Evolutionary conservation across 2,329 filamentous ascomycete genomes (phyloP), one percentile per base, ranked within the genome.

Genomic region (Byssochlamys sp.): DNA sequence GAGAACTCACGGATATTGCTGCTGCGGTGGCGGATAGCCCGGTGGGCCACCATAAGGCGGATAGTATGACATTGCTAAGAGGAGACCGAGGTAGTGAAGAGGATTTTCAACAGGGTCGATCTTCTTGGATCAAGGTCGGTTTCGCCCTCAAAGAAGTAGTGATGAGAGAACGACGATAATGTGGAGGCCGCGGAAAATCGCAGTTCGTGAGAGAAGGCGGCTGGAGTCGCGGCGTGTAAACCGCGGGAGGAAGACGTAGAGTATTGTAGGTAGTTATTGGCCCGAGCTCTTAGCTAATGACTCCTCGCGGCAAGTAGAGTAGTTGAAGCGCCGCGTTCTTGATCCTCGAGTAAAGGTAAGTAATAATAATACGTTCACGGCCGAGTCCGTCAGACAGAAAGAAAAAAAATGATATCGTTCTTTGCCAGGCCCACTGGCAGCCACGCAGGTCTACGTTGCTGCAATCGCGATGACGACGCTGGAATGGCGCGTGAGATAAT

Each of bases 1-100:
- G 53, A 57, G 56, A 60, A 65, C 72, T 67, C 69, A 76, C 70
- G 71, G 71, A 55, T 76, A 75, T 55, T 67, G 65, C 55, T 71
- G 68, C 62, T 70, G 73, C 56, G 67, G 75, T 63, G 79, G 83
- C 78, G 80, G 78, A 65, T 82, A 81, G 61, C 79, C 79, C 67
- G 78, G 77, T 62, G 80, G 77, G 56, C 79, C 79, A 69, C 78
- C 75, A 67, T 85, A 84, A 53, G 79, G 79, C 62, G 82, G 82
- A 69, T 85, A 87, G 67, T 82, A 84, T 63, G 84, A 85, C 84
- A 87, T 87, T 57, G 63, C 65, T 53, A 39, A 53, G 45, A 49
- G 53, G 58, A 54, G 54, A 45, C 14, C 14, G 39, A 6, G n/a
- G 6, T n/a, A 19, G 14, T 19, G 7, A 2, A 45, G 39, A 45